Evolutionary conservation across 345 rosid species (phyloP).

Genomic region (Boechera divaricarpa): DNA sequence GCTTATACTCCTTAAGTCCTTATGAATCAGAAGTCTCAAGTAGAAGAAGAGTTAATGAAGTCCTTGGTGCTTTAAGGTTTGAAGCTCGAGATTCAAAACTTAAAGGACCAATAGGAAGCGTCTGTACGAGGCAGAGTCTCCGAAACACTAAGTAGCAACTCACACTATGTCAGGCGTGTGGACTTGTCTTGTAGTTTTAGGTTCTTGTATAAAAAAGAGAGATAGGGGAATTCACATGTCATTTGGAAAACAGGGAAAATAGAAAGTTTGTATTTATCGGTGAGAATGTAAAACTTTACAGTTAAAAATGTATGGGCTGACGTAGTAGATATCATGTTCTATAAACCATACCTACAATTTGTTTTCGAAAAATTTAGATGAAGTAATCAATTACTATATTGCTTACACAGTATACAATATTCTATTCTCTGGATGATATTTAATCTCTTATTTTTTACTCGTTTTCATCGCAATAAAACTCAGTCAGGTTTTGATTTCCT

Average conservation of each 20-base stretch:
- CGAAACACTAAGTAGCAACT: neutral
- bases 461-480: neutral
- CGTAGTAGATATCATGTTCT: too few relatives aligned
- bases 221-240: neutral
- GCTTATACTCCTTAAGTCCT: neutral
- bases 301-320: too few relatives aligned
- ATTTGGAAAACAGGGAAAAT: neutral
- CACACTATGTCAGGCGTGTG: constrained; percentile 1
- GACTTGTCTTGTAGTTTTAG: neutral
- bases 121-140: neutral
- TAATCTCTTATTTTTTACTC: neutral
- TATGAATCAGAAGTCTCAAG: neutral
- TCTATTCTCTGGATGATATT: neutral
- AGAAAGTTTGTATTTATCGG: neutral
- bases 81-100: neutral
- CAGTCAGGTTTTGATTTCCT: neutral
- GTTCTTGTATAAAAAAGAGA: neutral
- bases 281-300: neutral
- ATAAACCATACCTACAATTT: too few relatives aligned
- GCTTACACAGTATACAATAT: too few relatives aligned
- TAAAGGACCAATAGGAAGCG: neutral
- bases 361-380: too few relatives aligned
- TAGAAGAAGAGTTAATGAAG: neutral
- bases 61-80: neutral
- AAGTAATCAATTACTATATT: too few relatives aligned